Evolutionary conservation across 2,329 filamentous ascomycete genomes (phyloP), one percentile per base, ranked within the genome.

Genomic region (Lasiodiplodia sp.): DNA sequence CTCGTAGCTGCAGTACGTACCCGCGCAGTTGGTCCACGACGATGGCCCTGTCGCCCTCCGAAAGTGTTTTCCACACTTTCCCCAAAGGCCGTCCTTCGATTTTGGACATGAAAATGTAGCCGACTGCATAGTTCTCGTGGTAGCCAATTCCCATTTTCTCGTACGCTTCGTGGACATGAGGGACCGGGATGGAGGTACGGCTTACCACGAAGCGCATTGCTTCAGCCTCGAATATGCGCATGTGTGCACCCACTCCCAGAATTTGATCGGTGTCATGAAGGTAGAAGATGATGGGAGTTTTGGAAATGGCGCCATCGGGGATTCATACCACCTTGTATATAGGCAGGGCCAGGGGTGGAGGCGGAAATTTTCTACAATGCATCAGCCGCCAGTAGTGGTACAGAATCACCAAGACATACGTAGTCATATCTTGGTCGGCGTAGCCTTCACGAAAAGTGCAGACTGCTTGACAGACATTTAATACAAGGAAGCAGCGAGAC

Each of bases 61-160:
- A 40, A 2, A 60, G 18, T 8, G n/a, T 14, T 2, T 12, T 14
- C 56, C 56, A 44, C 34, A 69, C 69, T 3, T 67, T 44, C 14
- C 66, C 40, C 23, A 73, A 57, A n/a, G 40, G 53, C n/a, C 23
- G 34, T 34, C 72, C 70, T n/a, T 68, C 56, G 5, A 69, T 65
- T 34, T 68, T 71, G 12, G 69, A 70, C 71, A 73, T 71, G 57
- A 69, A 71, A 21, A 73, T 72, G 52, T 71, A 68, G 8, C 28
- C 28, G 28, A 28, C 3, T 28, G 3, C 28, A 4, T 28, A 1
- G 3, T 3, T 7, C 28, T 28, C 28, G 28, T 4, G 6, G 28
- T 7, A 7, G 28, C 69, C 69, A 12, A 18, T 28, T 21, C 70
- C 71, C 34, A 69, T 65, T 37, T 58, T 71, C 55, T 71, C 69